Evolutionary conservation across 2,329 filamentous ascomycete species (phyloP).

Genomic region (Fusarium phyllophilum): DNA sequence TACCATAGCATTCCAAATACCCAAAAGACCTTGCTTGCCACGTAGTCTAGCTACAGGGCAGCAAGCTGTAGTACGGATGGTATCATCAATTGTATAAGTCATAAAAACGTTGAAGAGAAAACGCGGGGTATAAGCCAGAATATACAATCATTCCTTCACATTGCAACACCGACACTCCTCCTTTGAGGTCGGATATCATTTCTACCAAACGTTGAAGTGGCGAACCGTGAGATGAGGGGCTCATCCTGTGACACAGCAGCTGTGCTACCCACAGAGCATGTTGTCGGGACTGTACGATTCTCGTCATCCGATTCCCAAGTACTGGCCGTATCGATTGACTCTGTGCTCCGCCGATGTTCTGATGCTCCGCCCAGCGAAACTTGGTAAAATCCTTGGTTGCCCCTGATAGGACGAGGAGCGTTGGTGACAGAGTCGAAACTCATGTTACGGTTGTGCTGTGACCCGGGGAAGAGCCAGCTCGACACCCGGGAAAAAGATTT

Average conservation of each 20-base stretch:
- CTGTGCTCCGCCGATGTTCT: constrained; percentile 53
- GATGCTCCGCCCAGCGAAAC: constrained; percentile 51
- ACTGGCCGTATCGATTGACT: constrained; percentile 59
- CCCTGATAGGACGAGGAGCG: constrained; percentile 61
- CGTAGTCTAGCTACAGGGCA: constrained; percentile 34
- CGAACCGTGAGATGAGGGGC: constrained; percentile 50
- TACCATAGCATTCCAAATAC: constrained; percentile 5
- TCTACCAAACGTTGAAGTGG: constrained; percentile 45
- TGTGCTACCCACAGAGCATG: constrained; percentile 60
- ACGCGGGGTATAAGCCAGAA: constrained; percentile 30
- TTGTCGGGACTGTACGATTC: constrained; percentile 58
- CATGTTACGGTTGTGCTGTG: constrained; percentile 51
- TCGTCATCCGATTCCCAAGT: constrained; percentile 61
- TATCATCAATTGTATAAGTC: constrained; percentile 42
- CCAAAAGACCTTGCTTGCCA: constrained; percentile 6
- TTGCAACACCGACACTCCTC: constrained; percentile 45
- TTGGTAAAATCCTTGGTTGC: constrained; percentile 68
- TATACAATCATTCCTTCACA: constrained; percentile 37
- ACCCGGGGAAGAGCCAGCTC: constrained; percentile 64
- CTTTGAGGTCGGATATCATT: constrained; percentile 27
- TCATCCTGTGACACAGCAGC: constrained; percentile 53
- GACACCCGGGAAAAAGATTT: constrained; percentile 73
- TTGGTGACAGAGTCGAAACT: constrained; percentile 66
- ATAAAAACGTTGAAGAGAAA: constrained; percentile 31
- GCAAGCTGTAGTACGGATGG: constrained; percentile 25